Base-by-base conservation (phyloP, 352 stramenopile species). In the Blastocystis hominis region DNA sequence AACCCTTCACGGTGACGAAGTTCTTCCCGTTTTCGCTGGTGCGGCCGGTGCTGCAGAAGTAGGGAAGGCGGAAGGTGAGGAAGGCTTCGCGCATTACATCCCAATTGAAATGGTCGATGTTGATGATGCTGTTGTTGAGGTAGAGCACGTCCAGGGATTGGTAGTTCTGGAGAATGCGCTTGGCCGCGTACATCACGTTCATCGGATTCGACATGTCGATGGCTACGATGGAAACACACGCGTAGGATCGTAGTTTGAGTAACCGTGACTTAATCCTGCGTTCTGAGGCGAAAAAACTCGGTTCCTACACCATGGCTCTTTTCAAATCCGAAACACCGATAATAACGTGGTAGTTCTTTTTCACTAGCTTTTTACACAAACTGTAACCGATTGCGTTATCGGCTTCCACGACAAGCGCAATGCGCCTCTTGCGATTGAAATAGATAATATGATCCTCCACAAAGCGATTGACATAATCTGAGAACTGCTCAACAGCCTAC, bases 321-420 rank as follows among this genome's bases (percentile, higher is more conserved):
- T 10, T 9, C 0, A 78, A 30, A 42, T 87, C 66, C 30, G 38
- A 46, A 34, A 87, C 77, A 17, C 77, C 77, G 10, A 87, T 7
- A 75, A 87, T 66, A 0, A 87, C 77, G 34, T 87, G 77, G n/a
- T 78, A 87, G 30, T 87, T 87, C 77, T 87, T 87, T 53, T 87
- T 87, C 13, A 87, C 77, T 2, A 87, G 77, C 46, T 87, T 75
- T 34, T 75, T 87, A 46, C 62, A 75, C n/a, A 87, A 59, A 64
- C 62, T 78, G 55, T 87, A 87, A 7, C 77, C 77, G 44, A 87
- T 87, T n/a, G 77, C 77, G 44, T 75, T 78, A 42, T 87, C 77
- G 40, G 77, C 77, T 50, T 78, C 77, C 0, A 87, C 66, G 1
- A 87, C 66, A 30, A 87, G 40, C 1, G 77, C 77, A 17, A 75